Percentiles rank a stretch among this genome's conserved stretches.
Evolutionary conservation across 495 filamentous ascomycete species (phyloP).

Genomic region (Aspergillus saccharolyticus): DNA sequence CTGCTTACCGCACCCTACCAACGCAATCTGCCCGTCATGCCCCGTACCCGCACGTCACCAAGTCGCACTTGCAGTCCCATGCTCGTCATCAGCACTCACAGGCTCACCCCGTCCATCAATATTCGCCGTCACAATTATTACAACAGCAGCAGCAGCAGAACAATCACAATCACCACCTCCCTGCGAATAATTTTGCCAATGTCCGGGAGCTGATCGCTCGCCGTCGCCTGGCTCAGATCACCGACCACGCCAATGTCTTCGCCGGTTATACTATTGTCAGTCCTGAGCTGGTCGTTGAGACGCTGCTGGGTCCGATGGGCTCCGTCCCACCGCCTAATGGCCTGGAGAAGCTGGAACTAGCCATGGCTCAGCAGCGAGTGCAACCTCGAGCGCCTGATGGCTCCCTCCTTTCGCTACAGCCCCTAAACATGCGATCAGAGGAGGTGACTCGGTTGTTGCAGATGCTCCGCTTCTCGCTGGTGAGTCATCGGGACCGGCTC

Average conservation of each 20-base stretch:
- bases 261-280: conserved; percentile 46
- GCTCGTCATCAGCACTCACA: conserved; percentile 10
- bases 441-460: conserved; percentile 43
- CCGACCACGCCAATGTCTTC: conserved; percentile 48
- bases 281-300: conserved; percentile 45
- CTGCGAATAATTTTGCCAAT: conserved; percentile 45
- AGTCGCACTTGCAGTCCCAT: conserved; percentile 25
- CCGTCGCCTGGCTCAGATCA: conserved; percentile 46
- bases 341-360: conserved; percentile 44
- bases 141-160: conserved; percentile 20
- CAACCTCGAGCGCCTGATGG: conserved; percentile 42
- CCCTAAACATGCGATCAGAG: conserved; percentile 45
- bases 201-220: conserved; percentile 46
- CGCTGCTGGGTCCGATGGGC: conserved; percentile 44
- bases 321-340: conserved; percentile 42
- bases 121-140: conserved; percentile 13
- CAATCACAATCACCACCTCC: conserved; percentile 22
- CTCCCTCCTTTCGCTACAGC: conserved; percentile 38
- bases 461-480: conserved; percentile 46
- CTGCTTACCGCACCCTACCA: conserved; percentile 45
- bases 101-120: conserved; percentile 16
- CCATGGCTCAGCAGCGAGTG: conserved; percentile 47
- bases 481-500: conserved; percentile 42
- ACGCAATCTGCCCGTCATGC: conserved; percentile 41
- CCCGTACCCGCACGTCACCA: conserved; percentile 39